A percentile compares a stretch with the other conserved stretches of the same genome.
Evolutionary conservation across 139 green algal species (phyloP).

Genomic region (Chlamydomonas urium): DNA sequence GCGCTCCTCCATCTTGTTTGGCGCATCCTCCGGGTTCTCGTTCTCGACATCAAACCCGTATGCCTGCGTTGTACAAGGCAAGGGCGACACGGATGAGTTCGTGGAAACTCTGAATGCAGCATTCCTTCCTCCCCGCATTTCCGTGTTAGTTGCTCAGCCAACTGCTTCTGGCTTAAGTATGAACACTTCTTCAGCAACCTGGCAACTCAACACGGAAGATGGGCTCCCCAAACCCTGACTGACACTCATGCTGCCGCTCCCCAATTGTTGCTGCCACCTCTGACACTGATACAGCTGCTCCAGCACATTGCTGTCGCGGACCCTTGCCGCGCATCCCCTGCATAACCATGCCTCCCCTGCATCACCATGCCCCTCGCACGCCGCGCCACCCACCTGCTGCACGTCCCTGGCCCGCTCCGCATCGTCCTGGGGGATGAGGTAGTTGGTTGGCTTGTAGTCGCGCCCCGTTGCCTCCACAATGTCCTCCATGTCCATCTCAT

Average conservation of each 20-base stretch:
- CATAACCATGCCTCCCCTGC: no score
- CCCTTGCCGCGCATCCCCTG: no score
- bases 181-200: neutral
- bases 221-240: neutral
- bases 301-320: no score
- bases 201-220: neutral
- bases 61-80: neutral
- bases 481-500: slow-evolving; percentile 22
- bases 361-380: no score
- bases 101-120: neutral
- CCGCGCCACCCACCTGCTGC: neutral
- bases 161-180: neutral
- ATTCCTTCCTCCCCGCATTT: neutral
- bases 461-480: slow-evolving; percentile 17
- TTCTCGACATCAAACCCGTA: slow-evolving; percentile 3
- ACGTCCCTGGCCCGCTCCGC: neutral
- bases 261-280: no score
- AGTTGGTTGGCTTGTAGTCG: neutral
- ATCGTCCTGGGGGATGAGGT: slow-evolving; percentile 2
- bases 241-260: neutral
- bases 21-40: neutral
- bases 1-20: slow-evolving; percentile 1
- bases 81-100: neutral
- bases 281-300: no score
- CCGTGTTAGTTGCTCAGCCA: neutral